A percentile compares a stretch with the other conserved stretches of the same genome.
Conservation (phyloP, 202 grass and related monocot species). For the Dendrocalamus latiflorus region DNA sequence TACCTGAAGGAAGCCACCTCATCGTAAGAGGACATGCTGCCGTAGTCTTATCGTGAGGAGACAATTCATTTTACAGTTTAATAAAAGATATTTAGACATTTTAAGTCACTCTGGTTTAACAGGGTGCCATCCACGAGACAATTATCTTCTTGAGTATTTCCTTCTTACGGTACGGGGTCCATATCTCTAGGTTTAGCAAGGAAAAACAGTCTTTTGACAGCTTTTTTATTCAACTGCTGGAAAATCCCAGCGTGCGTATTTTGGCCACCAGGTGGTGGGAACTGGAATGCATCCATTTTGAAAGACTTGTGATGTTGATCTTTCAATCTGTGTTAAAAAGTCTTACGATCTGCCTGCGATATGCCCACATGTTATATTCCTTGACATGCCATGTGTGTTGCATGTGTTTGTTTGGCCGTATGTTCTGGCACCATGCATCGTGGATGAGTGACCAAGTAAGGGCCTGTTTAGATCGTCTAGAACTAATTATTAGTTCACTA, state of each 20-base stretch:
- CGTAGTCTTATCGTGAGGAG: neutral
- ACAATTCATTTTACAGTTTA: slow-evolving; percentile 44
- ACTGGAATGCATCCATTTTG: slow-evolving; percentile 26
- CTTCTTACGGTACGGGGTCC: slow-evolving; percentile 12
- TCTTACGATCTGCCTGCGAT: neutral
- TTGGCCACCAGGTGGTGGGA: slow-evolving; percentile 26
- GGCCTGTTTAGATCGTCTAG: no score
- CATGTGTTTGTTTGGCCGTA: neutral
- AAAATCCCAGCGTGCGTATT: slow-evolving; percentile 39
- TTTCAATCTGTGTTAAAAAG: neutral
- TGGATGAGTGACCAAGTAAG: neutral
- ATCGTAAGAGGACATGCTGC: neutral
- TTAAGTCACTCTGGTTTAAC: slow-evolving; percentile 24
- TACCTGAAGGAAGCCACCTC: slow-evolving; percentile 65
- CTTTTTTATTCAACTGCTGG: slow-evolving; percentile 30
- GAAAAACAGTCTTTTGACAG: neutral
- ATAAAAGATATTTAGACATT: slow-evolving; percentile 43
- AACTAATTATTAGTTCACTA: no score
- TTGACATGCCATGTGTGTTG: neutral
- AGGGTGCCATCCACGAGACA: slow-evolving; percentile 35
- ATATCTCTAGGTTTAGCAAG: slow-evolving; percentile 46
- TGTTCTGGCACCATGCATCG: neutral
- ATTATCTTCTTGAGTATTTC: neutral
- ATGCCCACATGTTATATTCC: neutral
- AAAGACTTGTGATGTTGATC: neutral